Evolutionary conservation across 2,329 filamentous ascomycete species (phyloP), one percentile per base, ranked within the genome.

Genomic region (Xylariaceae sp.): DNA sequence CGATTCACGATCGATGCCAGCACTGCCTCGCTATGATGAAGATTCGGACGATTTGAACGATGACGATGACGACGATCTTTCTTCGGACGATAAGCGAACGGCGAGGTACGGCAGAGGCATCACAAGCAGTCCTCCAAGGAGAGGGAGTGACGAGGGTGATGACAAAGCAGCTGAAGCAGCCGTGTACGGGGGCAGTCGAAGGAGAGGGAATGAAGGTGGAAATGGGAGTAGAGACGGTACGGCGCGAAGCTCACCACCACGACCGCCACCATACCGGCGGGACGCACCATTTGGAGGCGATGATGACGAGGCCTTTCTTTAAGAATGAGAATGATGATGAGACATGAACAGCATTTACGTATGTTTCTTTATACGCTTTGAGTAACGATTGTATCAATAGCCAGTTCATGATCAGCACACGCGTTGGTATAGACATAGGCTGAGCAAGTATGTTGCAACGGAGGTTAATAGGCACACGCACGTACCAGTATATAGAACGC

Each of bases 1-100:
- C 23, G 89, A 92, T 69, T 78, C 74, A 6, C 69, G 68, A 19
- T 71, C 72, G 16, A 64, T 70, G 64, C 72, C 76, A 7, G 60
- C 67, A 12, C 63, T 76, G 24, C 74, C 71, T 6, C 70, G 67
- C 9, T 77, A 74, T 48, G 73, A 75, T 34, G 46, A 46, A 7
- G 53, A 49, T 16, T 55, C 33, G 5, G 57, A 61, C 33, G 52
- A 57, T 9, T 34, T 26, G n/a, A 71, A 73, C 33, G 72, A 57
- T 14, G 71, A 72, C 26, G 66, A 72, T 2, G 71, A 74, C 0
- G 70, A 74, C 6, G 72, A 61, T 55, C 16, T 61, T 14, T 71
- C 69, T 33, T 41, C 58, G 5, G 71, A 74, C 23, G 68, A 72
- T 31, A 73, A 73, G 61, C 57, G 65, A 48, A 49, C 61, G 8